Conservation (phyloP, 192 early-diverging fungal genomes). For the Backusella tuberculispora region DNA sequence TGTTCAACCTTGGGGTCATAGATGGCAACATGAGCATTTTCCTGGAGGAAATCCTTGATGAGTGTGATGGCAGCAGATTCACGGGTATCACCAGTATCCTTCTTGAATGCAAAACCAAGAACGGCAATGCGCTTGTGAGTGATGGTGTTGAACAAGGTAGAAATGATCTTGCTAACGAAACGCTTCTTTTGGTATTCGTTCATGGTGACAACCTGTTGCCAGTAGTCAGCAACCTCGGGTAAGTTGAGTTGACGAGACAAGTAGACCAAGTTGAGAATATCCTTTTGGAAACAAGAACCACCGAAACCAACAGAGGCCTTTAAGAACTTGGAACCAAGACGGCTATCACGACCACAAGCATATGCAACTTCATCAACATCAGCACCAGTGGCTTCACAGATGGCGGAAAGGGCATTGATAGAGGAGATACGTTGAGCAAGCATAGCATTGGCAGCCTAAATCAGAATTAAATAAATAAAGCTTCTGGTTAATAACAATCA, state of each 20-base stretch:
- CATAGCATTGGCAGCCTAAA: slow-evolving; percentile 86
- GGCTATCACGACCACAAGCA: slow-evolving; percentile 83
- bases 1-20: slow-evolving; percentile 90
- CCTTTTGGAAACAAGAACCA: slow-evolving; percentile 95
- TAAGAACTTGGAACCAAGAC: slow-evolving; percentile 90
- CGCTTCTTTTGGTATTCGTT: slow-evolving; percentile 92
- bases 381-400: slow-evolving; percentile 92
- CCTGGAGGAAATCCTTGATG: slow-evolving; percentile 77
- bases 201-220: slow-evolving; percentile 87
- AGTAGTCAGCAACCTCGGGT: slow-evolving; percentile 92
- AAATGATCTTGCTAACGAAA: slow-evolving; percentile 76
- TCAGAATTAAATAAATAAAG: slow-evolving; percentile 13
- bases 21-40: slow-evolving; percentile 73
- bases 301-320: slow-evolving; percentile 94
- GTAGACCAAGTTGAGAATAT: slow-evolving; percentile 91
- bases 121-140: slow-evolving; percentile 79
- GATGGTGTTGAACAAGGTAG: slow-evolving; percentile 77
- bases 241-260: slow-evolving; percentile 81
- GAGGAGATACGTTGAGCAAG: slow-evolving; percentile 93
- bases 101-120: slow-evolving; percentile 95
- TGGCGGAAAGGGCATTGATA: slow-evolving; percentile 87
- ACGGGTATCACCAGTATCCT: slow-evolving; percentile 91
- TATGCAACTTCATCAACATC: slow-evolving; percentile 90
- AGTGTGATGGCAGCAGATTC: slow-evolving; percentile 91
- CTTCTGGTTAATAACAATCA: background rate